Evolutionary conservation across 2,329 filamentous ascomycete genomes (phyloP), one percentile per base, ranked within the genome.

Genomic region (Biscogniauxia marginata): DNA sequence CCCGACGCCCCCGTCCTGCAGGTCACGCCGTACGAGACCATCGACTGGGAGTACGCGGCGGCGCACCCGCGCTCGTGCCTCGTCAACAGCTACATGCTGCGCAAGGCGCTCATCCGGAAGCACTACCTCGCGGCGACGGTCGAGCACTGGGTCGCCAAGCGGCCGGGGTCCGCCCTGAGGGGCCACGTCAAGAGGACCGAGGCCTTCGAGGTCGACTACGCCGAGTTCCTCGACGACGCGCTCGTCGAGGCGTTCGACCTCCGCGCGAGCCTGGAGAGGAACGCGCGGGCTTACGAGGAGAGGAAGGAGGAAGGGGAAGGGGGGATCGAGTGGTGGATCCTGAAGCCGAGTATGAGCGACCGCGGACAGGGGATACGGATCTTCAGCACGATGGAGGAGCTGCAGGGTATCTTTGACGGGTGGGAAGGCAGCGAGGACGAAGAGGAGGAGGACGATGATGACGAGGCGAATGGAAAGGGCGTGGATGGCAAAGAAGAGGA

Each of bases 301-400:
- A 63, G 61, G 49, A 59, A 54, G 19, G 55, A 47, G 9, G 19
- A 45, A 54, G 25, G 30, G 13, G 20, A 57, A 55, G 63, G 73
- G 24, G 75, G 82, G 45, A 81, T 82, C 57, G 86, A 96, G 70
- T 99, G 93, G 93, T 99, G 95, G 95, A 98, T 99, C 63, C 74
- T 99, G 57, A 99, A 99, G 75, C 93, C 95, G 0, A 89, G 93
- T 7, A 98, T 99, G 95, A 96, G 91, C 72, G 95, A 99, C 70
- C 84, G 93, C 21, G 95, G 93, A 0, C 93, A 97, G 71, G 95
- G 95, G 1, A 97, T 99, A 56, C 79, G 91, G 43, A 77, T 99
- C 0, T 99, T 99, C 73, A 90, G 85, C 65, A 91, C 86, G 2
- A 90, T 95, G 77, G 86, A 88, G 54, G 87, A 96, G 69, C 77